Evolutionary conservation across 495 filamentous ascomycete species (phyloP), one percentile per base, ranked within the genome.

Genomic region (Elaphomyces granulatus): DNA sequence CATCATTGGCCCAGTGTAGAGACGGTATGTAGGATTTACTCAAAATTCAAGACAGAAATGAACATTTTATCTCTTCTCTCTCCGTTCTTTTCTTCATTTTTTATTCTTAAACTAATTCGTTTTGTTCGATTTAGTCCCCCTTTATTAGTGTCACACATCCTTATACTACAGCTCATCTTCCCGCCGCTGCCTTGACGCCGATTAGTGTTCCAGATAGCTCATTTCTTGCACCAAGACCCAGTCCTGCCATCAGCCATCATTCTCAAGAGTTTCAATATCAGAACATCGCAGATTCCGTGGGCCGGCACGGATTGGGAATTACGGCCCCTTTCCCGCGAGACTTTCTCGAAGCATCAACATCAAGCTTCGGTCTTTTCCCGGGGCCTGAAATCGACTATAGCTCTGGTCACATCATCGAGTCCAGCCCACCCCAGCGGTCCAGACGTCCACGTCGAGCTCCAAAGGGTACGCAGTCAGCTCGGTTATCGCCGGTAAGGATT

Each of bases 191-290:
- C 28, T 39, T 63, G 19, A 66, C 62, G 1, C 62, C 64, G 18
- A 57, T 62, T 47, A 62, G 62, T 38, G 54, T 68, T 1, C 54
- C 59, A 12, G 64, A 65, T 34, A 61, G 36, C 43, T 52, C 59
- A 35, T 62, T 58, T 21, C 32, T 21, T 4, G 47, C 51, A 34
- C 14, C 52, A 8, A 41, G 49, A 31, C 49, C 58, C 8, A 65
- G 59, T 35, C 64, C 64, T 33, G 61, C 50, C 10, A 38, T 64
- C 38, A 60, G 59, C 38, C 56, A 62, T 32, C 60, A 60, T 39
- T 58, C 58, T 33, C 59, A 60, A 40, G 62, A 66, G 17, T 65
- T 58, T 34, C 47, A 51, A 20, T 63, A 42, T 35, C 40, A 63
- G 36, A 34, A 20, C 35, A 47, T 66, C 32, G 44, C 46, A 19